These are phyloP conservation scores for Pseudotsuga menziesii DNA, from an alignment of 75 land plant species.

Conservation along the genomic window DNA sequence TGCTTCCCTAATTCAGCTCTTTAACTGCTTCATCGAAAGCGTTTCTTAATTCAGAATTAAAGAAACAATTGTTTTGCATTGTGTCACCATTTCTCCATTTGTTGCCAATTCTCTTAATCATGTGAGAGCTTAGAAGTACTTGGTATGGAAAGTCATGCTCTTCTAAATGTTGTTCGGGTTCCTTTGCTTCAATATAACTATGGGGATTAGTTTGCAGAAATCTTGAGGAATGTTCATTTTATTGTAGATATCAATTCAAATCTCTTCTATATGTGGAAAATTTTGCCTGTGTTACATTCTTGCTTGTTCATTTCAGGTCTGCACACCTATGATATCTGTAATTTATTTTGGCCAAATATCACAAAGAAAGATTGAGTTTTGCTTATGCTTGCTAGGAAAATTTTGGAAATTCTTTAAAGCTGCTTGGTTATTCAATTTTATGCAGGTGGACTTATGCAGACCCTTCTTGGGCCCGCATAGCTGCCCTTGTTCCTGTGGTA, in stretches of 20 bases:
- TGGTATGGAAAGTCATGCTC: neutral
- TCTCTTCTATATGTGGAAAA: neutral
- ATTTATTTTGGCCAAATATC: neutral
- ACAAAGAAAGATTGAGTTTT: neutral
- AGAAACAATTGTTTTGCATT: neutral
- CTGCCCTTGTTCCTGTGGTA: constrained; percentile 84
- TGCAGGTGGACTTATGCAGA: constrained; percentile 95
- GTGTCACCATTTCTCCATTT: neutral
- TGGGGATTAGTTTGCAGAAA: neutral
- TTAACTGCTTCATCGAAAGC: neutral
- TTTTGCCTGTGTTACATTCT: neutral
- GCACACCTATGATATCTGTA: neutral
- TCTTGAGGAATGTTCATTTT: neutral
- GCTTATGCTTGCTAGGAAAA: neutral
- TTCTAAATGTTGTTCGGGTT: neutral
- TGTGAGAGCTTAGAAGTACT: neutral
- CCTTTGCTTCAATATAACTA: neutral
- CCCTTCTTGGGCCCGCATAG: constrained; percentile 94
- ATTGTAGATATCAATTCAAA: neutral
- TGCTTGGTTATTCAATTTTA: neutral
- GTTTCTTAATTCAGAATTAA: neutral
- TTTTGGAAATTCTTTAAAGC: neutral
- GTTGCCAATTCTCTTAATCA: no score
- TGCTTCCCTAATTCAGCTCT: neutral
- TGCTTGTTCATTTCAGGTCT: neutral